Evolutionary conservation across 371 early-diverging fungal genomes (phyloP).

Genomic region (Mucor ambiguus): DNA sequence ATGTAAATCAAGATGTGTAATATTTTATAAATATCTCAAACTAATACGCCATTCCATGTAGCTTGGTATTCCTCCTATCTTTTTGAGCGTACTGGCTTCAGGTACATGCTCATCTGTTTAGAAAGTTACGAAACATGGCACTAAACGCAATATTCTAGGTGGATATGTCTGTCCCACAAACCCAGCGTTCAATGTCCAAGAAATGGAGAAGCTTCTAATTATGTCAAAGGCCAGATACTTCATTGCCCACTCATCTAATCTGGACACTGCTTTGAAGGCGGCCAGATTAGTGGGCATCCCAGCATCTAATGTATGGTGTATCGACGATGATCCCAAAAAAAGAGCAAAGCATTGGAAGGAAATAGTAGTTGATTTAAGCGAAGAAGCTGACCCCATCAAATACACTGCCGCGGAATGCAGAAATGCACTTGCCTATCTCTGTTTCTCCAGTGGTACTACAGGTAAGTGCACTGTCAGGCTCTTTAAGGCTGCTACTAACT

Average conservation of each 20-base stretch:
- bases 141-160: conserved; percentile 35
- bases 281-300: conserved; percentile 56
- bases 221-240: conserved; percentile 56
- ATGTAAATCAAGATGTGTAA: not conserved
- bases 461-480: conserved; percentile 10
- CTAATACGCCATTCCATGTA: not conserved
- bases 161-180: conserved; percentile 58
- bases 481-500: not conserved
- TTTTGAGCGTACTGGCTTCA: conserved; percentile 17
- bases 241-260: conserved; percentile 32
- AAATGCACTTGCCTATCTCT: conserved; percentile 18
- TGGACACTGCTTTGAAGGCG: conserved; percentile 49
- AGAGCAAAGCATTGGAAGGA: conserved; percentile 9
- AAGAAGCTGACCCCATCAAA: conserved; percentile 6
- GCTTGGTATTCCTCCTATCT: conserved; percentile 10
- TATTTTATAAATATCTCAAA: not conserved
- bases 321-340: conserved; percentile 41
- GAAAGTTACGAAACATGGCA: not conserved
- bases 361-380: not conserved
- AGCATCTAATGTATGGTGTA: conserved; percentile 45
- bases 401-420: conserved; percentile 13
- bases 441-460: conserved; percentile 35
- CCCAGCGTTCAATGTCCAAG: conserved; percentile 46
- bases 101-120: conserved; percentile 6
- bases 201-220: conserved; percentile 63